Conservation (phyloP, 306 rosid genomes). For the Cicer yamashitae region DNA sequence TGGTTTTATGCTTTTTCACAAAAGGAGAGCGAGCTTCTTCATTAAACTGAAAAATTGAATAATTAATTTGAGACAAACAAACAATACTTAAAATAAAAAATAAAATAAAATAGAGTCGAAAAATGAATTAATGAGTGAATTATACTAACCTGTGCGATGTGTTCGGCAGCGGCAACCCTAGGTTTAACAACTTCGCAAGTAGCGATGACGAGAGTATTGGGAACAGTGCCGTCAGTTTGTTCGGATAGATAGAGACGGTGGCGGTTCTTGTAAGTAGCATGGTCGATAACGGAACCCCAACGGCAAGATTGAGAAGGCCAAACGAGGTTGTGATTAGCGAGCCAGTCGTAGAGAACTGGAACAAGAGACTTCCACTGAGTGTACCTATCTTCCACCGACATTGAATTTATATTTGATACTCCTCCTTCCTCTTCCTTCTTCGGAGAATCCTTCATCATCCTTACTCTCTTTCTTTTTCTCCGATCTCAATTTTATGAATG, state of each 20-base stretch:
- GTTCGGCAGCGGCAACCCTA: constrained; percentile 95
- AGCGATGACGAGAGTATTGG: constrained; percentile 90
- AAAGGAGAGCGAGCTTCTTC: constrained; percentile 96
- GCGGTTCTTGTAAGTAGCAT: constrained; percentile 83
- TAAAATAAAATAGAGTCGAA: too few relatives aligned
- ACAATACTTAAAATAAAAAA: too few relatives aligned
- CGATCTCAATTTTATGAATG: neutral
- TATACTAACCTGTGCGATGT: constrained; percentile 65
- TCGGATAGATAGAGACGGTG: constrained; percentile 93
- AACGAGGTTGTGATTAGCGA: constrained; percentile 91
- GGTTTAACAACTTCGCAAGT: constrained; percentile 86
- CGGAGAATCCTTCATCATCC: neutral
- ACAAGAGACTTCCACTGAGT: constrained; percentile 88
- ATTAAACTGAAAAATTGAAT: constrained; percentile 62
- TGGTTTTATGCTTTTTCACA: constrained; percentile 89
- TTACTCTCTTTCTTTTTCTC: constrained; percentile 7
- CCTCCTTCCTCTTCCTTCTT: constrained; percentile 13
- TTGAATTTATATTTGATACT: neutral
- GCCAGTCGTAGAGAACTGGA: constrained; percentile 94
- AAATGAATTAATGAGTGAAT: too few relatives aligned
- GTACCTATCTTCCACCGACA: constrained; percentile 68
- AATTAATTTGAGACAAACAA: too few relatives aligned
- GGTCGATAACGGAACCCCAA: constrained; percentile 90
- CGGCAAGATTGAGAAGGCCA: constrained; percentile 94
- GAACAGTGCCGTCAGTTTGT: constrained; percentile 95